Conservation (phyloP, 441 rosid genomes). For the Daphne laureola region DNA sequence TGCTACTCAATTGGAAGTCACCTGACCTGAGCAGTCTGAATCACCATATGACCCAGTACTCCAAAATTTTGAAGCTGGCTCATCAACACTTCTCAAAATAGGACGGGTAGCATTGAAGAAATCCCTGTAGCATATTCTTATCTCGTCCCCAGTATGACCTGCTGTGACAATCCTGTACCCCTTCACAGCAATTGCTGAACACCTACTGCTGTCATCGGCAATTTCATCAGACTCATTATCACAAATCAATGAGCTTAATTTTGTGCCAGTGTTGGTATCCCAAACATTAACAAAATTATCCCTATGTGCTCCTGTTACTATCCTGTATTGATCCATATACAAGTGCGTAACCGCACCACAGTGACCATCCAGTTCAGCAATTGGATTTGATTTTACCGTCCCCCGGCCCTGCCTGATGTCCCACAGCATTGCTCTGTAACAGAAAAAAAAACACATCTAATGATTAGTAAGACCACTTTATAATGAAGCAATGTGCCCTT, state of each 20-base stretch:
- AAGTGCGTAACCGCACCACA: constrained; percentile 32
- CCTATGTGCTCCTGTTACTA: constrained; percentile 43
- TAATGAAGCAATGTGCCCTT: background rate
- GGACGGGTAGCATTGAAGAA: constrained; percentile 34
- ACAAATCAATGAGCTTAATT: constrained; percentile 36
- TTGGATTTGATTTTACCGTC: constrained; percentile 22
- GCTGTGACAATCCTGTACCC: constrained; percentile 35
- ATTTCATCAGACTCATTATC: constrained; percentile 13
- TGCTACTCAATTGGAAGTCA: constrained; percentile 5
- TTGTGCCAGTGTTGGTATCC: constrained; percentile 44
- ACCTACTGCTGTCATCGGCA: constrained; percentile 19
- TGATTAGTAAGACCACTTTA: background rate
- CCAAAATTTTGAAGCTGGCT: constrained; percentile 47
- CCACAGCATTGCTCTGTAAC: constrained; percentile 57
- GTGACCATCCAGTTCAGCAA: constrained; percentile 35
- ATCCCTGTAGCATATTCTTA: constrained; percentile 29
- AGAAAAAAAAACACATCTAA: constrained; percentile 4
- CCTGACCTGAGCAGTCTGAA: constrained; percentile 17
- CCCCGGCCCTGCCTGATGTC: constrained; percentile 44
- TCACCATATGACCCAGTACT: constrained; percentile 21
- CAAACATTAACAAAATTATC: constrained; percentile 35
- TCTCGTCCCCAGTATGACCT: constrained; percentile 14
- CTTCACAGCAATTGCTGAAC: constrained; percentile 47
- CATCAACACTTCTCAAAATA: constrained; percentile 13
- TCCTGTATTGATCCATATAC: constrained; percentile 53